A percentile compares a stretch with the other conserved stretches of the same genome.
Evolutionary conservation across 495 filamentous ascomycete species (phyloP).

Genomic region (Aspergillus bridgeri): DNA sequence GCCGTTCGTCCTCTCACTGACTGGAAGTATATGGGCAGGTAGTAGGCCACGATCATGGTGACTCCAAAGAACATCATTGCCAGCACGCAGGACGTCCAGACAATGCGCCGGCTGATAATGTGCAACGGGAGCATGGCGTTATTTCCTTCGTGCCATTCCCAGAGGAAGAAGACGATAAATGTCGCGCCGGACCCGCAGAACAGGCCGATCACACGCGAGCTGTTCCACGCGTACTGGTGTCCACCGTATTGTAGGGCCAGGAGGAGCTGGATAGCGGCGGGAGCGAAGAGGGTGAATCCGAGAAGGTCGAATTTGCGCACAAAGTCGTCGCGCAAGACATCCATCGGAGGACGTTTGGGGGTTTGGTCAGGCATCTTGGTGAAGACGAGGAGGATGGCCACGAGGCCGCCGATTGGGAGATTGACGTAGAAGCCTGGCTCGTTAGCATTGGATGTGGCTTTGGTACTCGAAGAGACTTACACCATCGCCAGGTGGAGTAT

Average conservation of each 20-base stretch:
- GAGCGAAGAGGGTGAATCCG: constrained; percentile 37
- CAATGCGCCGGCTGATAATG: constrained; percentile 18
- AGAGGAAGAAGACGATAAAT: constrained; percentile 30
- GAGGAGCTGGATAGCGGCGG: constrained; percentile 34
- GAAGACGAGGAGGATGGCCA: constrained; percentile 36
- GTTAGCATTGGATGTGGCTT: constrained; percentile 4
- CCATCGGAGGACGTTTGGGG: constrained; percentile 33
- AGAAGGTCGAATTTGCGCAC: constrained; percentile 35
- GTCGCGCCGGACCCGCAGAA: constrained; percentile 21
- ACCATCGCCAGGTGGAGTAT: constrained; percentile 47
- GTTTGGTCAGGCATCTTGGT: constrained; percentile 18
- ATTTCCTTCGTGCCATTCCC: constrained; percentile 43
- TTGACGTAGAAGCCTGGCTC: constrained; percentile 52
- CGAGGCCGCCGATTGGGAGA: constrained; percentile 50
- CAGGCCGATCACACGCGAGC: constrained; percentile 21
- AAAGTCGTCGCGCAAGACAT: neutral
- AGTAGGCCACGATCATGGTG: constrained; percentile 19
- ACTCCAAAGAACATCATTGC: constrained; percentile 17
- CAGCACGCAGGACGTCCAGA: constrained; percentile 21
- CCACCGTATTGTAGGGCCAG: constrained; percentile 29
- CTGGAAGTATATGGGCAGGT: constrained; percentile 38
- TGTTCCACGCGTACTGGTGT: constrained; percentile 20
- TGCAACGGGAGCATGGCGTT: constrained; percentile 44
- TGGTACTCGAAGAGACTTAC: constrained; percentile 19
- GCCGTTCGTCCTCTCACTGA: constrained; percentile 23